These are phyloP conservation scores for Eimeria tenella DNA, from an alignment of 169 alveolate species.

Conservation along the genomic window DNA sequence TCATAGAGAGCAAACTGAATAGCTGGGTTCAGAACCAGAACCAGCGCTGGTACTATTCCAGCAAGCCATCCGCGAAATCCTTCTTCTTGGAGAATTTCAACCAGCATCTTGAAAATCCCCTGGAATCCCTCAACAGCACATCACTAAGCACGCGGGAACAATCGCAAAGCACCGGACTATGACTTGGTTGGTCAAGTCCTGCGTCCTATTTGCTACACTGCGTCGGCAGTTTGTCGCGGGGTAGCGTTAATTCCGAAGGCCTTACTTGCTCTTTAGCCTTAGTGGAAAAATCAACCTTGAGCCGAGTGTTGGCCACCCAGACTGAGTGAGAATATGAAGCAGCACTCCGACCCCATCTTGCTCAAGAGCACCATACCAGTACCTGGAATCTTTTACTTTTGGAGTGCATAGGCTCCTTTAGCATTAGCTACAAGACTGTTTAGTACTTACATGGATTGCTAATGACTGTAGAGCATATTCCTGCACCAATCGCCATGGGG, in stretches of 20 bases:
- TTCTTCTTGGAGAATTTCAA: conserved; percentile 41
- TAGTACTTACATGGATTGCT: conserved; percentile 76
- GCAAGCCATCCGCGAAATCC: conserved; percentile 78
- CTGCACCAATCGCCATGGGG: conserved; percentile 75
- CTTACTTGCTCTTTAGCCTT: conserved; percentile 48
- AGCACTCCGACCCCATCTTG: neutral
- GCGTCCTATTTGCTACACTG: neutral
- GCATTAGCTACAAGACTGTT: neutral
- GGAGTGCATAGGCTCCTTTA: neutral
- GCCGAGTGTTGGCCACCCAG: conserved; percentile 80
- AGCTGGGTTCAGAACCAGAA: conserved; percentile 75
- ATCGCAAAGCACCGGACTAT: neutral
- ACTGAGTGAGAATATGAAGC: conserved; percentile 16
- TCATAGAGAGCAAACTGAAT: conserved; percentile 77
- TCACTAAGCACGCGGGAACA: neutral
- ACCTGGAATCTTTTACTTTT: neutral
- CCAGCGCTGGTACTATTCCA: conserved; percentile 76
- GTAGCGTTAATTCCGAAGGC: too few species aligned
- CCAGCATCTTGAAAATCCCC: conserved; percentile 74
- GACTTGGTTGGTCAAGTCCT: neutral
- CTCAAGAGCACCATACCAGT: neutral
- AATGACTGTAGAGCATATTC: conserved; percentile 72
- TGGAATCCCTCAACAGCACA: conserved; percentile 27
- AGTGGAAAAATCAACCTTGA: conserved; percentile 66
- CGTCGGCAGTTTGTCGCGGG: neutral